A percentile compares a stretch with the other conserved stretches of the same genome.
Conservation (phyloP, 2,329 filamentous ascomycete species). For the Sarocladiaceae sp. region DNA sequence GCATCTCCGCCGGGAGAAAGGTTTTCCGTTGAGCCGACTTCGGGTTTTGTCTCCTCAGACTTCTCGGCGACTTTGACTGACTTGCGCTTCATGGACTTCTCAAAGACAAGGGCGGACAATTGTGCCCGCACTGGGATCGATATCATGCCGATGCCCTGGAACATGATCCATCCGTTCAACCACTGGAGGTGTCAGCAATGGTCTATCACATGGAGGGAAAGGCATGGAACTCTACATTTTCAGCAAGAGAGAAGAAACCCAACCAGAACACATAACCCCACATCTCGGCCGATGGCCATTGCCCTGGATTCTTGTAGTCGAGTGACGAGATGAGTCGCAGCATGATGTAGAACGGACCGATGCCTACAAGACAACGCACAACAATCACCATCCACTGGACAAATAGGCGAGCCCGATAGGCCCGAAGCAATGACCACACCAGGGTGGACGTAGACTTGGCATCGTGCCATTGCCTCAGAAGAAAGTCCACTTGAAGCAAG, state of each 20-base stretch:
- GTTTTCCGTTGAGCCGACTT: constrained; percentile 18
- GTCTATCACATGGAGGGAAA: neutral
- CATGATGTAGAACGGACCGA: constrained; percentile 65
- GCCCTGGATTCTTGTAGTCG: constrained; percentile 44
- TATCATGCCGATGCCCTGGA: constrained; percentile 58
- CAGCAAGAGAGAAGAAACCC: constrained; percentile 50
- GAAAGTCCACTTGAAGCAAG: constrained; percentile 43
- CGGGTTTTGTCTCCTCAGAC: constrained; percentile 27
- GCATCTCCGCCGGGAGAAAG: constrained; percentile 21
- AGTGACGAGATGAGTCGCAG: constrained; percentile 59
- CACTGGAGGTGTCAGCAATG: constrained; percentile 30
- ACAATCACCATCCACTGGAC: constrained; percentile 55
- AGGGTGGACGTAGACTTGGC: constrained; percentile 43
- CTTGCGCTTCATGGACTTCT: constrained; percentile 70
- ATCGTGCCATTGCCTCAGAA: constrained; percentile 42
- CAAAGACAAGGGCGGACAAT: constrained; percentile 65
- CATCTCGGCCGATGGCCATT: constrained; percentile 42
- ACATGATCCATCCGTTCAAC: constrained; percentile 60
- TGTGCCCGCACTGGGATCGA: constrained; percentile 62
- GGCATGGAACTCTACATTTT: constrained; percentile 30
- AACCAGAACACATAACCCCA: constrained; percentile 66
- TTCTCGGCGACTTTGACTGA: constrained; percentile 59
- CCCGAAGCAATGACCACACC: constrained; percentile 52
- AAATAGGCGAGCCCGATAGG: constrained; percentile 49
- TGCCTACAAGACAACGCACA: constrained; percentile 50